Evolutionary conservation across 139 green algal species (phyloP), one percentile per base, ranked within the genome.

Genomic region (Zygnema cylindricum): DNA sequence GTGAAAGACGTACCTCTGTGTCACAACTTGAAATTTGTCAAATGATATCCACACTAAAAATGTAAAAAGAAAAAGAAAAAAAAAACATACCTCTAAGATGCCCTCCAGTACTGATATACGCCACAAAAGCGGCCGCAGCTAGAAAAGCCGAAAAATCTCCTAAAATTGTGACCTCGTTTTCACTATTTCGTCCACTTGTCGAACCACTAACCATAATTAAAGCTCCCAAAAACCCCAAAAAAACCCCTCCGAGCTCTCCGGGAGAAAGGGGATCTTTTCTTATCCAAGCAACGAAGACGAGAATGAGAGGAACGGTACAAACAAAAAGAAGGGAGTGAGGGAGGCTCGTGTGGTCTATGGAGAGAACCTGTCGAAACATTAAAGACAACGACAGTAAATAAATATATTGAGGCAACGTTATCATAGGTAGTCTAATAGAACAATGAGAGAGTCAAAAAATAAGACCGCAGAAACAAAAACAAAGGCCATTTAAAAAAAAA

Each of bases 311-410:
- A 16, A 94, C 91, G 35, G 89, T 89, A 7, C 85, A 96, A 32
- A 97, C 92, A 73, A 97, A 93, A 77, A 98, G 93, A 78, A 98
- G 89, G 36, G 91, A 92, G 91, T 98, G 96, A 0, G 95, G 79
- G 0, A 98, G 93, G n/a, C 41, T 90, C 38, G 84, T 89, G 69
- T 32, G 25, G 1, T 83, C 71, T 23, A 89, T 69, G 21, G 88
- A 89, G 91, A 81, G 93, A 22, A 97, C 95, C 93, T 86, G 81
- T 41, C 22, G 55, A 41, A 3, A 86, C 11, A n/a, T 43, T 43
- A 85, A 3, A 73, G 77, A 23, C 22, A n/a, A n/a, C n/a, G n/a
- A n/a, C n/a, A n/a, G n/a, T n/a, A n/a, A n/a, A 82, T 22, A n/a
- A n/a, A n/a, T n/a, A n/a, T n/a, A n/a, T n/a, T n/a, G n/a, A n/a